These are phyloP conservation scores for Massariosphaeria phaeospora DNA, from an alignment of 495 filamentous ascomycete species.

Conservation along the genomic window DNA sequence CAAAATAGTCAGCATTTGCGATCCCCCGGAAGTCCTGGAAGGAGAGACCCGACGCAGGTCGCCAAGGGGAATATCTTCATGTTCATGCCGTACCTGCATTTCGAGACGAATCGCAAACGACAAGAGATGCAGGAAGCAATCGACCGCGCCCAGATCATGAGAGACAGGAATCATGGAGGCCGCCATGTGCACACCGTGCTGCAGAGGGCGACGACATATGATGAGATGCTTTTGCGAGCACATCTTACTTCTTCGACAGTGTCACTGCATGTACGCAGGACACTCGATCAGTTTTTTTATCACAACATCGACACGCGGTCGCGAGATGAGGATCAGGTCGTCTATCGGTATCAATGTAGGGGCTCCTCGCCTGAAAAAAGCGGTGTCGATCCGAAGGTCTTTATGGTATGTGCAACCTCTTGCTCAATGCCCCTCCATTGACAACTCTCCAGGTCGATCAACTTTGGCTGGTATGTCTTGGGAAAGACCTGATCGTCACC, in stretches of 20 bases:
- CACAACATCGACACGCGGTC: slow-evolving; percentile 63
- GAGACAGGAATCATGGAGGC: slow-evolving; percentile 17
- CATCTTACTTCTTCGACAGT: slow-evolving; percentile 53
- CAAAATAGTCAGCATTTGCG: slow-evolving; percentile 10
- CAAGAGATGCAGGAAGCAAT: slow-evolving; percentile 59
- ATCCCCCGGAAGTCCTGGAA: slow-evolving; percentile 30
- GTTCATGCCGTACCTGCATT: slow-evolving; percentile 68
- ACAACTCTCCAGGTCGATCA: no score
- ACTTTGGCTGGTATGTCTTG: slow-evolving; percentile 67
- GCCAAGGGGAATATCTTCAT: slow-evolving; percentile 52
- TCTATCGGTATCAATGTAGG: slow-evolving; percentile 57
- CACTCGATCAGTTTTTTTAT: slow-evolving; percentile 68
- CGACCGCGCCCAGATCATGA: slow-evolving; percentile 41
- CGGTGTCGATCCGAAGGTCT: slow-evolving; percentile 54
- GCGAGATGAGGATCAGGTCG: slow-evolving; percentile 65
- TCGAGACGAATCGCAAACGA: slow-evolving; percentile 55
- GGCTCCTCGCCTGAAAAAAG: slow-evolving; percentile 30
- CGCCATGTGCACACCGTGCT: slow-evolving; percentile 16
- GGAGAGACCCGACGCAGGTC: slow-evolving; percentile 25
- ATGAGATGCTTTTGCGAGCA: slow-evolving; percentile 61
- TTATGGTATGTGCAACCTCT: no score
- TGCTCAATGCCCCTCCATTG: no score
- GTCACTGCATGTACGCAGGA: slow-evolving; percentile 61
- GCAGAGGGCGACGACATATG: slow-evolving; percentile 43
- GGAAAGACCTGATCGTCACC: slow-evolving; percentile 61